Conservation (phyloP, 148 eudicot species). For the Rhododendron kiyosumense region DNA sequence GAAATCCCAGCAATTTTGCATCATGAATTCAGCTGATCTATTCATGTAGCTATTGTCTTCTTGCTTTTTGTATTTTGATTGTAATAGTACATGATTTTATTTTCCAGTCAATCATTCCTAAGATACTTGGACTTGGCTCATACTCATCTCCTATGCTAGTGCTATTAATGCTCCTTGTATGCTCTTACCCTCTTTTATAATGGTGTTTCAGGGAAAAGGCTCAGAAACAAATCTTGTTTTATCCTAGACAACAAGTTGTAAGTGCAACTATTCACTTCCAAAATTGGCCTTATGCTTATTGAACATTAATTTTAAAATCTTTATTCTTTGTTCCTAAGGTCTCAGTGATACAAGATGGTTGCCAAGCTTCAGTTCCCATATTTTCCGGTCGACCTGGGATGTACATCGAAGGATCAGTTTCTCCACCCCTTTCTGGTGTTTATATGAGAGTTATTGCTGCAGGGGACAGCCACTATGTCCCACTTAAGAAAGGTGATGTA, state of each 20-base stretch:
- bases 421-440: slow-evolving; percentile 86
- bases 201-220: slow-evolving; percentile 39
- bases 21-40: not conserved
- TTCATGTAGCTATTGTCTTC: not conserved
- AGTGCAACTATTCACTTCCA: slow-evolving; percentile 18
- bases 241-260: slow-evolving; percentile 79
- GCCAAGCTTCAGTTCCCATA: slow-evolving; percentile 64
- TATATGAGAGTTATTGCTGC: slow-evolving; percentile 57
- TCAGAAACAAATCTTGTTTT: slow-evolving; percentile 60
- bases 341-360: slow-evolving; percentile 57
- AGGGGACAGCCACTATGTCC: slow-evolving; percentile 61
- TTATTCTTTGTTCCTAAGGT: slow-evolving; percentile 41
- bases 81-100: not conserved
- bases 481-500: slow-evolving; percentile 60
- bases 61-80: not conserved
- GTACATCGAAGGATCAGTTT: slow-evolving; percentile 93
- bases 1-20: not conserved
- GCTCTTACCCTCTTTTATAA: slow-evolving; percentile 8
- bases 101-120: not conserved
- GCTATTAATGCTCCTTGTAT: not conserved
- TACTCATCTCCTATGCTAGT: not conserved
- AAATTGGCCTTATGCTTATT: not conserved
- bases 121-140: not conserved
- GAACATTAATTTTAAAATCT: slow-evolving; percentile 8
- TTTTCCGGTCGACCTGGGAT: slow-evolving; percentile 81